Percentiles rank a stretch among this genome's conserved stretches.
These are phyloP conservation scores for Knoxdaviesia capensis DNA, from an alignment of 2,329 filamentous ascomycete species.

Conservation along the genomic window DNA sequence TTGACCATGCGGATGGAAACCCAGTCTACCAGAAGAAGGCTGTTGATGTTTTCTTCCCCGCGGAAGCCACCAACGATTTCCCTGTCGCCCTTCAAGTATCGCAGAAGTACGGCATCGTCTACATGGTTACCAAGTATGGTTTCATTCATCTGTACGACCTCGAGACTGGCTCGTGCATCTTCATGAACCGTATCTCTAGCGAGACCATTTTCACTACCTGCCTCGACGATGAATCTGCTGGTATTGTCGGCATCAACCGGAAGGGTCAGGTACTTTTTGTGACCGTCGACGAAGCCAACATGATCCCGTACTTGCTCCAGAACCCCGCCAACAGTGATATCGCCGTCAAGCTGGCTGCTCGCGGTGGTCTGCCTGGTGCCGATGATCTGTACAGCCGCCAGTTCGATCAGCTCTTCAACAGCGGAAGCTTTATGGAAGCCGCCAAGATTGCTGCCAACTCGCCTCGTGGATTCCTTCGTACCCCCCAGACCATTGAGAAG, in stretches of 20 bases:
- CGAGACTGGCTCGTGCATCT: constrained; percentile 86
- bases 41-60: constrained; percentile 93
- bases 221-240: constrained; percentile 61
- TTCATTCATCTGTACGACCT: constrained; percentile 98
- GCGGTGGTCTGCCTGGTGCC: constrained; percentile 81
- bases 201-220: constrained; percentile 97
- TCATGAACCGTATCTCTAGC: constrained; percentile 99
- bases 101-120: constrained; percentile 88
- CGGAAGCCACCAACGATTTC: constrained; percentile 91
- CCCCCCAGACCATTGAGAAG: constrained; percentile 82
- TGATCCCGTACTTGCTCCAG: constrained; percentile 88
- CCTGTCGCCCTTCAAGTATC: constrained; percentile 96
- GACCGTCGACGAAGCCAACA: constrained; percentile 73
- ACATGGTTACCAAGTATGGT: constrained; percentile 95
- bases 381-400: constrained; percentile 85
- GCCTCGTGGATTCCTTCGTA: constrained; percentile 84
- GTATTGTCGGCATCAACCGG: constrained; percentile 87
- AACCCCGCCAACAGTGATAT: constrained; percentile 88
- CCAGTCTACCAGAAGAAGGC: constrained; percentile 86
- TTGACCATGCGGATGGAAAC: constrained; percentile 81
- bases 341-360: constrained; percentile 88
- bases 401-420: constrained; percentile 70
- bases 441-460: constrained; percentile 96
- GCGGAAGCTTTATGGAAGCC: constrained; percentile 68
- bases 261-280: constrained; percentile 94